These are phyloP conservation scores for Sclerotinia spermophila DNA, from an alignment of 2,329 filamentous ascomycete genomes.

Conservation along the genomic window DNA sequence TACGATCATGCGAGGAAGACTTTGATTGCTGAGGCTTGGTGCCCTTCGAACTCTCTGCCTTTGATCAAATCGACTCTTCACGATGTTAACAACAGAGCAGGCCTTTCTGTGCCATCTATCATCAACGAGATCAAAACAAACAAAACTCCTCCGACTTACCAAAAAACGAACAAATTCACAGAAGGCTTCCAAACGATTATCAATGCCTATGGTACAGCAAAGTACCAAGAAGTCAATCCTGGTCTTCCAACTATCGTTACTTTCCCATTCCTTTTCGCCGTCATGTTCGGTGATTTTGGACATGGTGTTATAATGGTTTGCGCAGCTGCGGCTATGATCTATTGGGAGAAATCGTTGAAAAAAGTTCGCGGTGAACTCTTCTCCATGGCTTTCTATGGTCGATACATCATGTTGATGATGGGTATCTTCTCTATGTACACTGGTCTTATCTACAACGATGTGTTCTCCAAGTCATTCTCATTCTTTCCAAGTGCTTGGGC, in stretches of 20 bases:
- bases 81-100: conserved; percentile 93
- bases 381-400: conserved; percentile 97
- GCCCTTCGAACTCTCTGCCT: conserved; percentile 83
- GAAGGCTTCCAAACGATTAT: conserved; percentile 98
- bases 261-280: conserved; percentile 98
- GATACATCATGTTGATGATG: conserved; percentile 99
- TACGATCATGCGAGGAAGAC: conserved; percentile 96
- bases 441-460: conserved; percentile 95
- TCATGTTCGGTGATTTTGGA: conserved; percentile 99
- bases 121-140: conserved; percentile 97
- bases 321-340: conserved; percentile 87
- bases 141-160: conserved; percentile 94
- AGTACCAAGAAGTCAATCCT: conserved; percentile 96
- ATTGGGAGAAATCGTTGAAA: conserved; percentile 89
- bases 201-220: conserved; percentile 95
- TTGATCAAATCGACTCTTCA: conserved; percentile 90
- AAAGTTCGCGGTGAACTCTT: conserved; percentile 94
- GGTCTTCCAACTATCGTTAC: conserved; percentile 93
- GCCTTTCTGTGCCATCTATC: conserved; percentile 94
- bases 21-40: conserved; percentile 96
- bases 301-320: conserved; percentile 86
- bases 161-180: conserved; percentile 98
- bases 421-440: conserved; percentile 95
- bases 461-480: conserved; percentile 90
- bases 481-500: conserved; percentile 89